Percentiles rank a stretch among this genome's conserved stretches.
These are phyloP conservation scores for Neltuma alba DNA, from an alignment of 306 rosid genomes.

Conservation along the genomic window DNA sequence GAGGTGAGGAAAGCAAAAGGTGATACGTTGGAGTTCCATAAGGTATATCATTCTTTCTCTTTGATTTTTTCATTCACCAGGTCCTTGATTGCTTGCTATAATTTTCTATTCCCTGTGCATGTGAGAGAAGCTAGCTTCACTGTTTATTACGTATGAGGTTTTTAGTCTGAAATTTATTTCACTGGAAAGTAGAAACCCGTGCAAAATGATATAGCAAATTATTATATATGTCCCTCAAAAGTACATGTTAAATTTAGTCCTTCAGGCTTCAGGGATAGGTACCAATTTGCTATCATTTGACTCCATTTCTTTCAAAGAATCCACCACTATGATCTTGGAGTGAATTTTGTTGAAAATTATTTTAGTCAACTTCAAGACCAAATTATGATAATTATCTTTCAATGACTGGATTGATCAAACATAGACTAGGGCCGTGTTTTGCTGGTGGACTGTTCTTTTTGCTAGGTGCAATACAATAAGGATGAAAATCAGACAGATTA, in stretches of 20 bases:
- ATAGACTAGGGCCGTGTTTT: not conserved
- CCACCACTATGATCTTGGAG: not conserved
- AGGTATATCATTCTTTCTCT: constrained; percentile 50
- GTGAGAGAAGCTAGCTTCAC: not conserved
- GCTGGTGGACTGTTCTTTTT: not conserved
- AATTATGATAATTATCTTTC: not conserved
- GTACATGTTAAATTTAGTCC: no score
- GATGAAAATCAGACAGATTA: not conserved
- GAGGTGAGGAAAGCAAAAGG: constrained; percentile 98
- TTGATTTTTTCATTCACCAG: not conserved
- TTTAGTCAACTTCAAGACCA: not conserved
- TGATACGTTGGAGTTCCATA: constrained; percentile 96
- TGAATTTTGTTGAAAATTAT: not conserved
- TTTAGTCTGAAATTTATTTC: not conserved
- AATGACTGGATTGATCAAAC: not conserved
- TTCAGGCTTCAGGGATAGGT: not conserved
- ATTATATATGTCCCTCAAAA: not conserved
- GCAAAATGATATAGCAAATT: not conserved
- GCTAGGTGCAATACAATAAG: not conserved
- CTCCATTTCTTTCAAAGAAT: not conserved
- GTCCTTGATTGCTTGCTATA: not conserved
- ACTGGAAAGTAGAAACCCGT: not conserved
- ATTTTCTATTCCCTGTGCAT: not conserved
- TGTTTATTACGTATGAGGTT: not conserved
- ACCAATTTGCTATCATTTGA: not conserved